phyloP scores from a whole-genome alignment of 2,329 filamentous ascomycete genomes.

The Hypocrella siamensis region DNA sequence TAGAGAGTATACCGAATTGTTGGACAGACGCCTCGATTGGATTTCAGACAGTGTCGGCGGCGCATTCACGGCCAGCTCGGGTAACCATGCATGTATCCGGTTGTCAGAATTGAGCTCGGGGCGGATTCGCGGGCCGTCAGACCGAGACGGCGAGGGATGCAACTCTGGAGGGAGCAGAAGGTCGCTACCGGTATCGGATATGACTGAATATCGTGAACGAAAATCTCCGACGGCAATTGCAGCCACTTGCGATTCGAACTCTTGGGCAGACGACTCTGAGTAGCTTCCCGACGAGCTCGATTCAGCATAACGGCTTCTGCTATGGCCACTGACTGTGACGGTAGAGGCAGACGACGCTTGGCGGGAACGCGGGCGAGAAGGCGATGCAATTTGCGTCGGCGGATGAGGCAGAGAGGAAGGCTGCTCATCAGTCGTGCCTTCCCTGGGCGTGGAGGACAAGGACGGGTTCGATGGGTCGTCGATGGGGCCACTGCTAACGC shows the following conservation, averaged over 20 bases:
- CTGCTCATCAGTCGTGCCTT: not conserved
- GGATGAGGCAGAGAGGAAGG: not conserved
- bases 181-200: constrained; percentile 25
- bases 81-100: constrained; percentile 19
- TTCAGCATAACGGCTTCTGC: constrained; percentile 44
- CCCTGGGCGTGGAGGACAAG: not conserved
- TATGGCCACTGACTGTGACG: constrained; percentile 17
- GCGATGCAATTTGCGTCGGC: not conserved
- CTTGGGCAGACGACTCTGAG: constrained; percentile 45
- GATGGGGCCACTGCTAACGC: constrained; percentile 1
- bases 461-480: constrained; percentile 1
- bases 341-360: constrained; percentile 29
- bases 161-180: constrained; percentile 18
- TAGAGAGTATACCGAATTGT: constrained; percentile 58
- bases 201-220: constrained; percentile 23
- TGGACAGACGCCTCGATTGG: constrained; percentile 51
- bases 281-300: constrained; percentile 40
- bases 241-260: constrained; percentile 27
- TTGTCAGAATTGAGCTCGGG: constrained; percentile 14
- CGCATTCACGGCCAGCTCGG: constrained; percentile 31
- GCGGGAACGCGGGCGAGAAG: constrained; percentile 5
- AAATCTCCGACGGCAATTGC: constrained; percentile 25
- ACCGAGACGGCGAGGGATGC: constrained; percentile 29
- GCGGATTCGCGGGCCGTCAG: constrained; percentile 29
- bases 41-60: constrained; percentile 33